Percentiles rank a stretch among this genome's conserved stretches.
Evolutionary conservation across 2,329 filamentous ascomycete species (phyloP).

Genomic region (Pezicula neosporulosa): DNA sequence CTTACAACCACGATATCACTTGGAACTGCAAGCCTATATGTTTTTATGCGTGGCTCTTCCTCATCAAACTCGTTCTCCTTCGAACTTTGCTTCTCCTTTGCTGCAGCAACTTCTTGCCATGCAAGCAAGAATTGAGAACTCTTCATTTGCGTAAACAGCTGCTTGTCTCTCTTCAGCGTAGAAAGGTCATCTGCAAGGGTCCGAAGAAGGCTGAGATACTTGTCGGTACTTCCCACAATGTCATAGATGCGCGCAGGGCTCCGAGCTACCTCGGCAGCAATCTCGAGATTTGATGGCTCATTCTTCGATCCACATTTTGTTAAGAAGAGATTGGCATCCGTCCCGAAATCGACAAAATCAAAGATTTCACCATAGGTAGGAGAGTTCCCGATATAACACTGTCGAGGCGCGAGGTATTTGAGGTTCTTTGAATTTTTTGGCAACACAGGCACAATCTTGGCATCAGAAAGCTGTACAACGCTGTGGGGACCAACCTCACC

Average conservation of each 20-base stretch:
- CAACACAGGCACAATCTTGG: conserved; percentile 69
- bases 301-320: conserved; percentile 85
- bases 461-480: conserved; percentile 56
- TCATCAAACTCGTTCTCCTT: conserved; percentile 39
- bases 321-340: conserved; percentile 83
- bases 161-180: conserved; percentile 72
- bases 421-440: conserved; percentile 28
- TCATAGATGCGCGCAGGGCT: conserved; percentile 81
- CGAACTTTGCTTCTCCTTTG: conserved; percentile 16
- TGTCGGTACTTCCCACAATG: conserved; percentile 75
- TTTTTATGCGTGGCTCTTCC: conserved; percentile 34
- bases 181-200: conserved; percentile 72
- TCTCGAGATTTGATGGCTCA: conserved; percentile 83
- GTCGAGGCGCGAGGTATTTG: conserved; percentile 62
- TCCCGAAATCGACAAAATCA: conserved; percentile 93
- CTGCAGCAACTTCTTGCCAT: conserved; percentile 63
- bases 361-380: conserved; percentile 81
- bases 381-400: conserved; percentile 76
- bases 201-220: conserved; percentile 80
- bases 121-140: conserved; percentile 75
- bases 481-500: conserved; percentile 65
- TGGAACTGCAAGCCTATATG: conserved; percentile 71
- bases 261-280: conserved; percentile 77
- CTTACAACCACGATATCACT: conserved; percentile 64
- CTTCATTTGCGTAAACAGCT: conserved; percentile 74